A percentile compares a stretch with the other conserved stretches of the same genome.
Evolutionary conservation across 495 filamentous ascomycete species (phyloP).

Genomic region (Aspergillus mulundensis): DNA sequence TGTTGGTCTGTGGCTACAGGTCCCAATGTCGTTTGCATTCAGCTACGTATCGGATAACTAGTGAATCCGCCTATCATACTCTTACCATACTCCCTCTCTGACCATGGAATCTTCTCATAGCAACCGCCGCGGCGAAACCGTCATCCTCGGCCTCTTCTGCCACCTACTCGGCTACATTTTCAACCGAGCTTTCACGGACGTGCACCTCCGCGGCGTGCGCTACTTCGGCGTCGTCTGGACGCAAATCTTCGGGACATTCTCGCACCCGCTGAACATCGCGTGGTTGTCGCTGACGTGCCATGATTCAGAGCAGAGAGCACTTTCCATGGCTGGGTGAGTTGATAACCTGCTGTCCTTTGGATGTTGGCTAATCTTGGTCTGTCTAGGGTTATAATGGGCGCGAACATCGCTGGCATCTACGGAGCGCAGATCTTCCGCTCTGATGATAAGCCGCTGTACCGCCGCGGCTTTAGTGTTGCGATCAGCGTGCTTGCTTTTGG

Average conservation of each 20-base stretch:
- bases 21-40: constrained; percentile 13
- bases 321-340: constrained; percentile 15
- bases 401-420: constrained; percentile 17
- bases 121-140: constrained; percentile 11
- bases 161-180: constrained; percentile 14
- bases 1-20: constrained; percentile 14
- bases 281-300: constrained; percentile 14
- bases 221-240: constrained; percentile 14
- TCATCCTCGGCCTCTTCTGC: constrained; percentile 12
- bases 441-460: constrained; percentile 15
- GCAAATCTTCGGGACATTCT: constrained; percentile 9
- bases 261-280: constrained; percentile 14
- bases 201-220: constrained; percentile 5
- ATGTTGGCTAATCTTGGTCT: background rate
- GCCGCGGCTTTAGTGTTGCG: constrained; percentile 10
- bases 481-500: constrained; percentile 8
- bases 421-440: constrained; percentile 17
- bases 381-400: constrained; percentile 15
- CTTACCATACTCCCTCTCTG: background rate
- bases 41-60: constrained; percentile 12
- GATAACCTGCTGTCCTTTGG: too few species aligned
- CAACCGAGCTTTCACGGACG: constrained; percentile 13
- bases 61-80: background rate
- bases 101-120: background rate
- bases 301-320: constrained; percentile 10